Evolutionary conservation across 2,329 filamentous ascomycete species (phyloP), one percentile per base, ranked within the genome.

Genomic region (Aspergillus thermomutatus): DNA sequence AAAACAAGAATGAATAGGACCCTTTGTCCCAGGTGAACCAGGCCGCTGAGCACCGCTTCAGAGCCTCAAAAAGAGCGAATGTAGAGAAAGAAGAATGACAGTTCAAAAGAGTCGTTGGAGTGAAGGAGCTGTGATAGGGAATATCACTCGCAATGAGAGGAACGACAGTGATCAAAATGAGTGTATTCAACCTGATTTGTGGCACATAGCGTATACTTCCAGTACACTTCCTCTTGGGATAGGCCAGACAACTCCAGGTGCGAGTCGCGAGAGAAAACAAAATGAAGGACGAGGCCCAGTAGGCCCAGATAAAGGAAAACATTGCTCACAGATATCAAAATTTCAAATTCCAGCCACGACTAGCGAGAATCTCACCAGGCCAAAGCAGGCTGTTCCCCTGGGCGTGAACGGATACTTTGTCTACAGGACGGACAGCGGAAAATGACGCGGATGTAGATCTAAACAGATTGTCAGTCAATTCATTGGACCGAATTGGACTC

Each of bases 381-480:
- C 48, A 50, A 56, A 53, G 50, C 48, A 55, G 57, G 49, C 47
- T 54, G 55, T 56, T 58, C 54, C 53, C 50, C 49, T 54, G 37
- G 34, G 53, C 41, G 54, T 41, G 52, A 43, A 53, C 49, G 54
- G 54, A 59, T 62, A 52, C 49, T 46, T 52, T 46, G 51, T 57
- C 55, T 41, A 53, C 45, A 47, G 51, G 54, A 60, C 50, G 37
- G 50, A 47, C 34, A 40, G 53, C 21, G 17, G 41, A 27, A 60
- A 58, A 59, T 55, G 31, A 62, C 60, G 45, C 55, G 52, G 55
- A 59, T 59, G 61, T 47, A 23, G 60, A 64, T 61, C 63, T 65
- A 49, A 27, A 37, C 40, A 34, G 49, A 49, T 7, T 46, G 50
- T 64, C 45, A 63, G 55, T 54, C 53, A 57, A 47, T n/a, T 17